Evolutionary conservation across 805 yeast species (phyloP), one percentile per base, ranked within the genome.

Genomic region (Candida quercuum): DNA sequence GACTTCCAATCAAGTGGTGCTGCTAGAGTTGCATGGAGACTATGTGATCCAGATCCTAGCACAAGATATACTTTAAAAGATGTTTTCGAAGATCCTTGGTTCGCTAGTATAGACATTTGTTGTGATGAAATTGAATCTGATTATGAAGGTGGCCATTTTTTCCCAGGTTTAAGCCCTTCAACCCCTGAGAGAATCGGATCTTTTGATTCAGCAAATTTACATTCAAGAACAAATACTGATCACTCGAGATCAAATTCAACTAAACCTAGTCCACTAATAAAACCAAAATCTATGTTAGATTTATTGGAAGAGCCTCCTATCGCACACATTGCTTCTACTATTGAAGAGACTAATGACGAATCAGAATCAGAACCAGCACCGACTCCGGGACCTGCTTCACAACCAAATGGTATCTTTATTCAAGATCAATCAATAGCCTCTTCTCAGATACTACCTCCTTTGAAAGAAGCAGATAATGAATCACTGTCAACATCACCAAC

Each of bases 21-120:
- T 18, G 75, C 88, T 2, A 68, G 93, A 49, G 77, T 70, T 6
- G 78, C 86, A 8, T 82, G 89, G 87, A 74, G 83, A 55, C 59
- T 84, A 36, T 74, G 82, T 48, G 88, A 83, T 51, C 86, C 87
- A 4, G 63, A 74, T 18, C 64, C 72, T 0, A 51, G 49, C 2
- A 64, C 73, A 7, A 66, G 94, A 43, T 76, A 77, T 52, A 66
- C 71, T 14, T 49, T 84, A 43, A 66, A 70, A 1, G 66, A 69
- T 19, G 59, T 84, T 24, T 74, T 79, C 43, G 49, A 64, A 3
- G 88, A 83, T 48, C 76, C 81, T 10, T 83, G 84, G 78, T 82
- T 83, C 53, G 61, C 59, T 21, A 46, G 60, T 4, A 61, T 81
- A 33, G 84, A 76, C 44, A 72, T 75, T 64, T 83, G 91, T 54